Evolutionary conservation across 768 basidiomycete genomes (phyloP).

Genomic region (Ramaria rubella): DNA sequence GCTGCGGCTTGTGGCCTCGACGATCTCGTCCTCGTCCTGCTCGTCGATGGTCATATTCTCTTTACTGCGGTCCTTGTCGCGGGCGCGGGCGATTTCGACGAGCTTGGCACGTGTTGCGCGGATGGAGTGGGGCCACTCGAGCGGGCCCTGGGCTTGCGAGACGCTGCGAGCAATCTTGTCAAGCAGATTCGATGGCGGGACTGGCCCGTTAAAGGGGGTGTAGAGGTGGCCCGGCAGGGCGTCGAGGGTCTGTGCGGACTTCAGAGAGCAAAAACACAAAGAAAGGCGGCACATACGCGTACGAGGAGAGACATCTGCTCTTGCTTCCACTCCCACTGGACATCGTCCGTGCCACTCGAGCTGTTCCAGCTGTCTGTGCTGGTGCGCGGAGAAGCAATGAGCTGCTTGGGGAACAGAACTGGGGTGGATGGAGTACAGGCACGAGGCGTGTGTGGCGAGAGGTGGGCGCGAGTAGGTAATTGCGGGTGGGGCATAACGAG

Average conservation of each 20-base stretch:
- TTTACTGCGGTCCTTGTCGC: constrained; percentile 44
- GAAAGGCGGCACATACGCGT: constrained; percentile 41
- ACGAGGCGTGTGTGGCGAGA: constrained; percentile 39
- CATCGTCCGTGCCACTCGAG: constrained; percentile 62
- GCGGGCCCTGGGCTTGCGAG: constrained; percentile 62
- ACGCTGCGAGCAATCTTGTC: constrained; percentile 82
- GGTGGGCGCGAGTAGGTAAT: constrained; percentile 42
- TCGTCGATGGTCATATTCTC: constrained; percentile 36
- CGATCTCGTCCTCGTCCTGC: constrained; percentile 35
- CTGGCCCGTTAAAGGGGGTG: constrained; percentile 78
- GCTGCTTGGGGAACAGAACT: constrained; percentile 45
- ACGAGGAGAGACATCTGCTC: constrained; percentile 64
- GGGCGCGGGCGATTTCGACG: constrained; percentile 65
- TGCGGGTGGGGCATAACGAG: constrained; percentile 58
- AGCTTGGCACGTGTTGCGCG: constrained; percentile 79
- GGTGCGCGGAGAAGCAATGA: constrained; percentile 43
- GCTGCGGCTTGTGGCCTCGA: background rate
- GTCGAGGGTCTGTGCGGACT: constrained; percentile 59
- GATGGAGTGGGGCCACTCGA: constrained; percentile 78
- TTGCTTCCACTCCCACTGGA: constrained; percentile 65
- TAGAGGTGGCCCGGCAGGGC: constrained; percentile 77
- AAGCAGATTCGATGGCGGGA: constrained; percentile 80
- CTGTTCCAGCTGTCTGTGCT: constrained; percentile 84
- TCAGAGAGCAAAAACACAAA: background rate
- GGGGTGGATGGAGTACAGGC: constrained; percentile 48